Percentiles rank a stretch among this genome's conserved stretches.
phyloP scores from a whole-genome alignment of 306 rosid genomes.

The Hippophae tibetana region DNA sequence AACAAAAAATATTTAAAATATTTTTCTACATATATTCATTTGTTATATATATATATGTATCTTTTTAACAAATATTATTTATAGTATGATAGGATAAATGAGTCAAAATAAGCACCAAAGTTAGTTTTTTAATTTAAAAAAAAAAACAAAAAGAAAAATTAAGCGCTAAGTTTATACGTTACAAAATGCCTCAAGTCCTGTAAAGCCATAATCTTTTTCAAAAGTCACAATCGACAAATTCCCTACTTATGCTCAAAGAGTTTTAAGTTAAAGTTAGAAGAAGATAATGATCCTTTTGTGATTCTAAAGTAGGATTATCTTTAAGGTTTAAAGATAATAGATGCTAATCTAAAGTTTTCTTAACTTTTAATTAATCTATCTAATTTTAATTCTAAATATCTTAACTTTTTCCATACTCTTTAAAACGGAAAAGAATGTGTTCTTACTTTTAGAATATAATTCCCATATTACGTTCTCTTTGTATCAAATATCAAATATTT shows the following conservation, averaged over 20 bases:
- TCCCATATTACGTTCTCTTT: too few species aligned
- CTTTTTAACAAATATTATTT: too few species aligned
- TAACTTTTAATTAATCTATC: constrained; percentile 18
- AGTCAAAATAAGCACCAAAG: too few species aligned
- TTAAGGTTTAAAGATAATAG: constrained; percentile 60
- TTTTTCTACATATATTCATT: too few species aligned
- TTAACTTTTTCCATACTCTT: neutral
- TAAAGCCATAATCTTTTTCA: constrained; percentile 43
- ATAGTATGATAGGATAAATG: too few species aligned
- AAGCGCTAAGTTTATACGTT: constrained; percentile 34
- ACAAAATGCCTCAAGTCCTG: constrained; percentile 32
- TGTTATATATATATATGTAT: too few species aligned
- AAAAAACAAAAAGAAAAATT: constrained; percentile 20
- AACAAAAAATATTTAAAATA: too few species aligned
- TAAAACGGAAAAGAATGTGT: too few species aligned
- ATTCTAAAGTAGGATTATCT: constrained; percentile 81
- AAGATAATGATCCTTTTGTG: constrained; percentile 76
- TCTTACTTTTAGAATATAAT: too few species aligned
- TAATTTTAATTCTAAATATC: too few species aligned
- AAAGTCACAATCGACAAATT: constrained; percentile 75
- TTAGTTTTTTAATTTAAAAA: neutral
- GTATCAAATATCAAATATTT: too few species aligned
- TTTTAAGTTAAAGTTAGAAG: constrained; percentile 44
- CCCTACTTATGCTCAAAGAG: constrained; percentile 60
- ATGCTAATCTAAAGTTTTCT: constrained; percentile 53